Percentiles rank a stretch among this genome's conserved stretches.
These are phyloP conservation scores for Cryphonectria japonica DNA, from an alignment of 2,329 filamentous ascomycete species.

Conservation along the genomic window DNA sequence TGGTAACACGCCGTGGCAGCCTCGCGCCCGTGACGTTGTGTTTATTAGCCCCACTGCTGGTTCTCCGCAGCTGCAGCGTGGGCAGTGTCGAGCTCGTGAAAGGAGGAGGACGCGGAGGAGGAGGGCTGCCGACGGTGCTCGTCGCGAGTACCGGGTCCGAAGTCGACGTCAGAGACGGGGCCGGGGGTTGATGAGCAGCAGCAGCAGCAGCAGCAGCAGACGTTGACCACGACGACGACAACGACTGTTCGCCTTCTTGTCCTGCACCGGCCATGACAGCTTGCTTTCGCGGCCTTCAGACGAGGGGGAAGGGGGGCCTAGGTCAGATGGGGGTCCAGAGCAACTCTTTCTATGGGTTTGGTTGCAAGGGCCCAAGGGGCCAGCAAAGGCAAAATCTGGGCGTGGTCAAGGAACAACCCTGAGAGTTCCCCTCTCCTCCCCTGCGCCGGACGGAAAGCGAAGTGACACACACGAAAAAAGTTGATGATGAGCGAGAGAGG, in stretches of 20 bases:
- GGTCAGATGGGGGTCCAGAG: background rate
- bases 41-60: constrained; percentile 19
- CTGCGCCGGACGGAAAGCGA: background rate
- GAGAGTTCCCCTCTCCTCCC: background rate
- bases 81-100: constrained; percentile 8
- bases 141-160: background rate
- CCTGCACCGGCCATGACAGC: background rate
- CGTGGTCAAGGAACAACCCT: background rate
- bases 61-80: constrained; percentile 27
- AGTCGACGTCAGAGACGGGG: background rate
- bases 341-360: background rate
- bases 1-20: constrained; percentile 34
- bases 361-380: background rate
- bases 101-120: background rate
- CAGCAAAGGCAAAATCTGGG: background rate
- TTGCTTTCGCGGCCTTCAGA: background rate
- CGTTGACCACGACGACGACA: background rate
- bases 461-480: too few species aligned
- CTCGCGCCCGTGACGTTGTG: constrained; percentile 7
- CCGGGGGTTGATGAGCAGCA: background rate
- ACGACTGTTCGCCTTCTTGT: background rate
- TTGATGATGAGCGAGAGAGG: too few species aligned
- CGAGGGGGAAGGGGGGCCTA: background rate
- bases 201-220: background rate
- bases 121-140: background rate